These are phyloP conservation scores for Hibiscus trionum DNA, from an alignment of 345 rosid genomes.

Conservation along the genomic window DNA sequence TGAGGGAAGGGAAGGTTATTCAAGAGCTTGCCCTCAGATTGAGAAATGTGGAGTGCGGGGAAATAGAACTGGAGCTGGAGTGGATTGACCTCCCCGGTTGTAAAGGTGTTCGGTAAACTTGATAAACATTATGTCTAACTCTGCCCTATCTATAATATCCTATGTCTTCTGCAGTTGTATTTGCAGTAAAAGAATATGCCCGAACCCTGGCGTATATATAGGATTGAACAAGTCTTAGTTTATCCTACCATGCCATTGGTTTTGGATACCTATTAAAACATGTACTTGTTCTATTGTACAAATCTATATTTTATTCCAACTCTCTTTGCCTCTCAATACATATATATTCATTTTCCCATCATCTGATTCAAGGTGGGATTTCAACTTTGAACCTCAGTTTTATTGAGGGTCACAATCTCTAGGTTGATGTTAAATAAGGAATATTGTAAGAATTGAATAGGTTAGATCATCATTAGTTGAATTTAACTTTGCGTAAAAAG, in stretches of 20 bases:
- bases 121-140: not conserved
- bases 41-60: conserved; percentile 82
- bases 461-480: no score
- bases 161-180: not conserved
- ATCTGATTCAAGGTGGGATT: not conserved
- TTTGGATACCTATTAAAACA: not conserved
- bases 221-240: conserved; percentile 4
- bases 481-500: no score
- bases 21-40: conserved; percentile 68
- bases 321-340: not conserved
- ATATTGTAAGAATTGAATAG: no score
- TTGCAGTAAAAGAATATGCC: not conserved
- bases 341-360: not conserved
- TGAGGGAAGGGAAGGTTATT: conserved; percentile 42
- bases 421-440: no score
- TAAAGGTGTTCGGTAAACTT: conserved; percentile 29
- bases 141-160: no score
- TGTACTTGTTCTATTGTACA: no score
- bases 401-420: no score
- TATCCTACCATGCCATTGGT: not conserved
- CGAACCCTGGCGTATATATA: not conserved
- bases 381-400: no score
- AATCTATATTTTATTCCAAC: not conserved
- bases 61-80: conserved; percentile 74
- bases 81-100: conserved; percentile 83